Evolutionary conservation across 306 rosid genomes (phyloP).

Genomic region (Prunus campanulata): DNA sequence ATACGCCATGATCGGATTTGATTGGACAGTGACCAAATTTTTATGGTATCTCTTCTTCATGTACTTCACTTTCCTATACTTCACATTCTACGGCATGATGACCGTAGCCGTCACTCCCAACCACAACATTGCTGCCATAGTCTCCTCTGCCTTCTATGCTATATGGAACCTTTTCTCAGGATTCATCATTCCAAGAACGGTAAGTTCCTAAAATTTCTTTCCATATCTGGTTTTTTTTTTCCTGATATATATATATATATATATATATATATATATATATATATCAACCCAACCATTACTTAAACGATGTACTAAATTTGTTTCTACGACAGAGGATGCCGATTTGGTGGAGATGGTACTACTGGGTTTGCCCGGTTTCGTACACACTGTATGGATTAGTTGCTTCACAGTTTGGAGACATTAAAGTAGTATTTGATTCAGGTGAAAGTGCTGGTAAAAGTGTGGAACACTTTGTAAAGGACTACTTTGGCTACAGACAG

Average conservation of each 20-base stretch:
- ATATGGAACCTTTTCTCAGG: constrained; percentile 46
- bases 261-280: too few species aligned
- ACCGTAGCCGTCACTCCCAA: constrained; percentile 64
- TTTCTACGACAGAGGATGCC: constrained; percentile 31
- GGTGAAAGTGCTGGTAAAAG: constrained; percentile 19
- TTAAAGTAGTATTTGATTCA: constrained; percentile 4
- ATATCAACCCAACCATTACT: not conserved
- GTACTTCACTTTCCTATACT: constrained; percentile 73
- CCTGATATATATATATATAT: too few species aligned
- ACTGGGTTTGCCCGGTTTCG: constrained; percentile 37
- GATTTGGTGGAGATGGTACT: constrained; percentile 51
- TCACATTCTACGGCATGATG: constrained; percentile 84
- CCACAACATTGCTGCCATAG: constrained; percentile 51
- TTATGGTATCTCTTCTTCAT: constrained; percentile 72
- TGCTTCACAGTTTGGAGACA: constrained; percentile 34
- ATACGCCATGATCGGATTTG: constrained; percentile 48
- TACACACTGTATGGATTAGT: constrained; percentile 37
- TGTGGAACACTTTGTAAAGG: constrained; percentile 27
- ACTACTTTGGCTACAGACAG: constrained; percentile 26
- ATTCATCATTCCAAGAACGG: constrained; percentile 36
- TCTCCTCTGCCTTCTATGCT: constrained; percentile 34
- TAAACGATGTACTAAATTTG: not conserved
- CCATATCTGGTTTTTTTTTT: not conserved
- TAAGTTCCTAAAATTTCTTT: not conserved
- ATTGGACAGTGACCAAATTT: constrained; percentile 54